Evolutionary conservation across 164 flowering plant species (phyloP).

Genomic region (Stephania yunnanensis): DNA sequence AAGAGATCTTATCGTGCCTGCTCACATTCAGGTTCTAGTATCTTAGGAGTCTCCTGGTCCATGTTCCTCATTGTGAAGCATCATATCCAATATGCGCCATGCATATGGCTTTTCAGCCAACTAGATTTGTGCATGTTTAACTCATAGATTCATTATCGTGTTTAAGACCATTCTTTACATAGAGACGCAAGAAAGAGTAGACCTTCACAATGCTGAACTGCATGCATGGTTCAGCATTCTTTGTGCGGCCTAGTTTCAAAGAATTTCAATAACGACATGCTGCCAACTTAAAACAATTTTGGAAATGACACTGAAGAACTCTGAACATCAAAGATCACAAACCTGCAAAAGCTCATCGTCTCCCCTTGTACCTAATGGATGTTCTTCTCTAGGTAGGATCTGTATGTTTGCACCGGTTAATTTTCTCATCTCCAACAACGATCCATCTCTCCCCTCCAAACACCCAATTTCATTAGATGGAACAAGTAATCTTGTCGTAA

Average conservation of each 20-base stretch:
- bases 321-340: slow-evolving; percentile 18
- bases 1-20: neutral
- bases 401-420: slow-evolving; percentile 67
- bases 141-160: neutral
- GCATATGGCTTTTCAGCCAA: neutral
- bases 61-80: neutral
- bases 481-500: slow-evolving; percentile 74
- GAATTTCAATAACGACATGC: neutral
- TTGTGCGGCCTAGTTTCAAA: neutral
- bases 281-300: neutral
- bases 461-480: slow-evolving; percentile 73
- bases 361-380: slow-evolving; percentile 45
- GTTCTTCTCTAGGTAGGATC: slow-evolving; percentile 63
- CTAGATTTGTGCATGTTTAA: neutral
- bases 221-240: neutral
- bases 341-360: slow-evolving; percentile 87
- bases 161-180: neutral
- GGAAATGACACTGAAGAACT: neutral
- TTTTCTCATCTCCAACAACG: slow-evolving; percentile 52
- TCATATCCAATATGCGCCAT: neutral
- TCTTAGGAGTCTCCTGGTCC: neutral
- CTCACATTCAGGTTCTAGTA: neutral
- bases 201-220: slow-evolving; percentile 3
- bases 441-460: slow-evolving; percentile 66
- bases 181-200: neutral